These are phyloP conservation scores for Vigna hirtella DNA, from an alignment of 306 rosid genomes.

Conservation along the genomic window DNA sequence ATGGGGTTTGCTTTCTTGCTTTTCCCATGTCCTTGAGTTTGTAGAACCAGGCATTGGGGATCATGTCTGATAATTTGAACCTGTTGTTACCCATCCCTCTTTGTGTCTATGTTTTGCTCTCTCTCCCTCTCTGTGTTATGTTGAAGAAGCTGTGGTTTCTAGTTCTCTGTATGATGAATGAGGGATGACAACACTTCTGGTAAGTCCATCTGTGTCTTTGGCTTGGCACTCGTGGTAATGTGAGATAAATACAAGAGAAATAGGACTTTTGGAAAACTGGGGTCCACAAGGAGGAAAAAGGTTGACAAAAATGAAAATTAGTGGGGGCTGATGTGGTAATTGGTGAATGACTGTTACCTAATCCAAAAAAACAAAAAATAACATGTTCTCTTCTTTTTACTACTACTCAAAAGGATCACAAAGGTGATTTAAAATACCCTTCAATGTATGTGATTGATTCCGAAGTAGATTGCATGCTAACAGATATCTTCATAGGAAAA, in stretches of 20 bases:
- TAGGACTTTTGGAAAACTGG: conserved; percentile 49
- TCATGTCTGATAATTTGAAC: conserved; percentile 84
- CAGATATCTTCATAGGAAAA: conserved; percentile 21
- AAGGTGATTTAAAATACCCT: conserved; percentile 23
- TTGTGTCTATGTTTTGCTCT: neutral
- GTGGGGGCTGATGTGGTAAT: conserved; percentile 45
- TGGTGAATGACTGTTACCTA: conserved; percentile 40
- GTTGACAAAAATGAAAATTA: conserved; percentile 35
- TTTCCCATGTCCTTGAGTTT: conserved; percentile 75
- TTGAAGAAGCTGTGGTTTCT: neutral
- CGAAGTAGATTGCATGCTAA: neutral
- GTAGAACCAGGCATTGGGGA: conserved; percentile 93
- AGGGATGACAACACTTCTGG: conserved; percentile 39
- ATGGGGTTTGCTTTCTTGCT: conserved; percentile 47
- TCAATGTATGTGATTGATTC: conserved; percentile 33
- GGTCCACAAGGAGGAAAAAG: conserved; percentile 61
- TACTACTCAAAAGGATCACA: conserved; percentile 9
- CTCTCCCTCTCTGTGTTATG: neutral
- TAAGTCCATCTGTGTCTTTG: conserved; percentile 29
- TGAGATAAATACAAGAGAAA: conserved; percentile 40
- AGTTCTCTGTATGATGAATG: conserved; percentile 35
- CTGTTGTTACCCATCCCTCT: conserved; percentile 72
- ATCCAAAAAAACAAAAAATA: neutral
- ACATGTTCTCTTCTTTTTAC: neutral
- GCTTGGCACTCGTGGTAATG: conserved; percentile 38